phyloP scores from a whole-genome alignment of 768 basidiomycete genomes.

The Phaeotremella skinneri region DNA sequence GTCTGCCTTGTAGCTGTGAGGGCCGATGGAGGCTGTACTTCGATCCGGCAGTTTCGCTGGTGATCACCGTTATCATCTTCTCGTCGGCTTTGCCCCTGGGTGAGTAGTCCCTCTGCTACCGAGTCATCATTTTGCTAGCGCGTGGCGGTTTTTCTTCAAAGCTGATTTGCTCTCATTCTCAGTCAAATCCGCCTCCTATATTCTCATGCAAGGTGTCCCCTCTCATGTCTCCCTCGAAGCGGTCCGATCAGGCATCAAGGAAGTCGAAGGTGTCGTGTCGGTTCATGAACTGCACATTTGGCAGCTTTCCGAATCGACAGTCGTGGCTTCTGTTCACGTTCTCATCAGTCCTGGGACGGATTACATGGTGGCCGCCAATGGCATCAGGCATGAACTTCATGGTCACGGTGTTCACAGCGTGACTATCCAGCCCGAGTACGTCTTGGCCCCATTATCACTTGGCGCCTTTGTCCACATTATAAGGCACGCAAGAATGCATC shows the following conservation, averaged over 20 bases:
- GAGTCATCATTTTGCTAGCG: neutral
- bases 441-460: constrained; percentile 4
- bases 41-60: constrained; percentile 86
- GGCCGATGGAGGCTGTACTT: constrained; percentile 87
- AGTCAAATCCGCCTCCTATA: constrained; percentile 81
- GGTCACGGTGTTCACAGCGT: constrained; percentile 89
- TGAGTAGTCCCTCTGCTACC: constrained; percentile 27
- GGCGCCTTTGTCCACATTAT: neutral
- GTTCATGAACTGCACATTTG: constrained; percentile 89
- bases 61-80: constrained; percentile 96
- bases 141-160: neutral
- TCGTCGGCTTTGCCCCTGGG: constrained; percentile 83
- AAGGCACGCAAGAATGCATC: no score
- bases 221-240: constrained; percentile 83
- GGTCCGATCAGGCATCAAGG: constrained; percentile 74
- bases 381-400: constrained; percentile 81
- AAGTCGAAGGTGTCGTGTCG: constrained; percentile 78
- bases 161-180: constrained; percentile 5
- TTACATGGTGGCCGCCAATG: constrained; percentile 84
- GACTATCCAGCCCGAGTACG: constrained; percentile 83
- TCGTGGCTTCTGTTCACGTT: constrained; percentile 94
- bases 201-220: constrained; percentile 91
- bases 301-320: constrained; percentile 93
- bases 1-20: constrained; percentile 53
- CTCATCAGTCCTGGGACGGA: constrained; percentile 74